Percentiles rank a stretch among this genome's conserved stretches.
These are phyloP conservation scores for Dioscorea dumetorum DNA, from an alignment of 106 monocot genomes.

Conservation along the genomic window DNA sequence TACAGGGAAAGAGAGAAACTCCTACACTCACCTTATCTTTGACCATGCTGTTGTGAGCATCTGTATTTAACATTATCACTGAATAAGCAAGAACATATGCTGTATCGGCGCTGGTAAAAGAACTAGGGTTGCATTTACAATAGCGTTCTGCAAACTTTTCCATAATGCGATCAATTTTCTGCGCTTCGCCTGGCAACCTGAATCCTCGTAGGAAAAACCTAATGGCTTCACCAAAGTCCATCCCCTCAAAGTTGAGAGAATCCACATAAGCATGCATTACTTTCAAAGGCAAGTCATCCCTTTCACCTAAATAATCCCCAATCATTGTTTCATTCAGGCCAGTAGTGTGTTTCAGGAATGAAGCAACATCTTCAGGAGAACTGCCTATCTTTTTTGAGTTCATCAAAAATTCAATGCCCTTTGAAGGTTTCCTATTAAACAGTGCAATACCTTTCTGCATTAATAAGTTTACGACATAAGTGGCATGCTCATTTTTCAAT, in stretches of 20 bases:
- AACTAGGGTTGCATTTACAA: slow-evolving; percentile 93
- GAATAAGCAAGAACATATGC: slow-evolving; percentile 99
- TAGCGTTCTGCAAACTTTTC: slow-evolving; percentile 99
- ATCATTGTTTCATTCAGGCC: slow-evolving; percentile 87
- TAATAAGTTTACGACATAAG: slow-evolving; percentile 19
- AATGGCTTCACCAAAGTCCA: slow-evolving; percentile 96
- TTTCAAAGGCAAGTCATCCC: slow-evolving; percentile 90
- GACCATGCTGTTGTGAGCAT: slow-evolving; percentile 98
- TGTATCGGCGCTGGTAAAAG: slow-evolving; percentile 95
- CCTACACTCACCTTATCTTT: slow-evolving; percentile 78
- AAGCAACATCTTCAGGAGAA: slow-evolving; percentile 84
- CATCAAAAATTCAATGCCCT: slow-evolving; percentile 92
- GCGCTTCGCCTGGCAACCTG: slow-evolving; percentile 96
- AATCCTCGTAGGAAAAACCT: slow-evolving; percentile 90
- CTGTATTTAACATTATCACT: slow-evolving; percentile 99
- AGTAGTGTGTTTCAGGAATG: slow-evolving; percentile 64
- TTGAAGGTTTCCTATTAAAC: slow-evolving; percentile 94
- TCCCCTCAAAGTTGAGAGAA: slow-evolving; percentile 76
- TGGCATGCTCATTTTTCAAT: neutral
- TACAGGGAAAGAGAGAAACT: neutral
- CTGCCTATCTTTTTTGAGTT: slow-evolving; percentile 72
- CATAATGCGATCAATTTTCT: slow-evolving; percentile 99
- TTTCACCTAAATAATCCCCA: slow-evolving; percentile 92
- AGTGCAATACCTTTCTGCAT: slow-evolving; percentile 98
- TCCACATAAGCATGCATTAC: slow-evolving; percentile 99